phyloP scores from a whole-genome alignment of 192 early-diverging fungal species.

The Obelidium mucronatum region DNA sequence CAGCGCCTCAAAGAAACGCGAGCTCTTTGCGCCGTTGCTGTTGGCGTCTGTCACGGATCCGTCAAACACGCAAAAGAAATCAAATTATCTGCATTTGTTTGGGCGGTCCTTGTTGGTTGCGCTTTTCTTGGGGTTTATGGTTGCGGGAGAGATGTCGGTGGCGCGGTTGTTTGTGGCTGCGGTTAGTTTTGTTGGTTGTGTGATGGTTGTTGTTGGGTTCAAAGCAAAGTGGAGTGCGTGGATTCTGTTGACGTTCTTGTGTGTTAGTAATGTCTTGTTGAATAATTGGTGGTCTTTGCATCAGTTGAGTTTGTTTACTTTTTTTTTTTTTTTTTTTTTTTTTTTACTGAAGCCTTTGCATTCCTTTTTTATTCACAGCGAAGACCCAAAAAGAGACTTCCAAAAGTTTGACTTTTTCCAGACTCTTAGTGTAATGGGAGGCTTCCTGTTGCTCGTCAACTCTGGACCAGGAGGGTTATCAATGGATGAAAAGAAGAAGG shows the following conservation, averaged over 20 bases:
- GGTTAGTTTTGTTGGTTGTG: conserved; percentile 80
- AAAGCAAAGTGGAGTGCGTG: conserved; percentile 97
- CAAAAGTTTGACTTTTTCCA: conserved; percentile 98
- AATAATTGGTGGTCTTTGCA: conserved; percentile 97
- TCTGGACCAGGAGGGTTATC: conserved; percentile 88
- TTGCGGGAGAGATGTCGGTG: conserved; percentile 83
- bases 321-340: background rate
- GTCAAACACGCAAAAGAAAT: conserved; percentile 80
- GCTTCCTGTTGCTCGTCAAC: conserved; percentile 91
- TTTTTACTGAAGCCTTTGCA: background rate
- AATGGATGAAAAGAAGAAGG: conserved; percentile 96
- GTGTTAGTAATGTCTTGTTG: conserved; percentile 87
- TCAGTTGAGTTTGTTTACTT: conserved; percentile 49
- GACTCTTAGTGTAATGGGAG: conserved; percentile 92
- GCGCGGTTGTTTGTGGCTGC: conserved; percentile 73
- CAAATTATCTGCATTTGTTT: conserved; percentile 87
- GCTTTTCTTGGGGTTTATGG: conserved; percentile 86
- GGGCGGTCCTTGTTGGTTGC: conserved; percentile 91
- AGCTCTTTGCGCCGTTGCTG: conserved; percentile 81
- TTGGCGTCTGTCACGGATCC: conserved; percentile 43
- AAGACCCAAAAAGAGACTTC: conserved; percentile 68
- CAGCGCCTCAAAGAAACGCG: conserved; percentile 64
- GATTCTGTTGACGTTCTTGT: conserved; percentile 87
- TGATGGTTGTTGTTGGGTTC: conserved; percentile 97
- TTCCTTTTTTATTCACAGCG: conserved; percentile 21